These are phyloP conservation scores for Tolypocladium pustulatum DNA, from an alignment of 2,329 filamentous ascomycete species.

Conservation along the genomic window DNA sequence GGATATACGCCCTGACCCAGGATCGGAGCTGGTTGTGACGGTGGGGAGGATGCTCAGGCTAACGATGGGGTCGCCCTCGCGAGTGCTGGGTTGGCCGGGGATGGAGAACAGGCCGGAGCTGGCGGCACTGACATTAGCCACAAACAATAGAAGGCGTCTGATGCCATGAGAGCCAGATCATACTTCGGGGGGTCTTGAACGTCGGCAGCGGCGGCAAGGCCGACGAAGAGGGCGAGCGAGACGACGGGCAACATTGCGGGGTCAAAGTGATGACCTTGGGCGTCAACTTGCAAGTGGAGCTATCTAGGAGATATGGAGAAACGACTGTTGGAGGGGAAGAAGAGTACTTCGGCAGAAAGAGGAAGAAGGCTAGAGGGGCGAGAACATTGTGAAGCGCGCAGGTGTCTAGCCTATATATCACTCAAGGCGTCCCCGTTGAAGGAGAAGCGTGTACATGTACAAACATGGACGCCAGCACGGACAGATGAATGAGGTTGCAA, in stretches of 20 bases:
- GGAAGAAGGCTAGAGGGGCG: neutral
- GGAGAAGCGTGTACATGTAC: neutral
- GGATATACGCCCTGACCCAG: neutral
- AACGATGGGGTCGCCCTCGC: neutral
- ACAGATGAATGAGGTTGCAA: neutral
- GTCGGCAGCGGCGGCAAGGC: constrained; percentile 2
- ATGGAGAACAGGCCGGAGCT: constrained; percentile 4
- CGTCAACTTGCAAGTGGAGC: neutral
- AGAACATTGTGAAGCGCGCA: neutral
- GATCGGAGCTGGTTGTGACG: neutral
- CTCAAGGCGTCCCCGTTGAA: neutral
- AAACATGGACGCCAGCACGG: neutral
- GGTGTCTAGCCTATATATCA: neutral
- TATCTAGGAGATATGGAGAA: neutral
- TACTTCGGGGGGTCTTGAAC: constrained; percentile 1
- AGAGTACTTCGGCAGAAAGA: neutral
- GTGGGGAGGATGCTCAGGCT: neutral
- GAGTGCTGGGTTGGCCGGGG: constrained; percentile 1
- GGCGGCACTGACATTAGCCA: neutral
- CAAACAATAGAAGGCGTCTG: neutral
- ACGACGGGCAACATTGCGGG: constrained; percentile 3
- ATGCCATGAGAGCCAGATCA: neutral
- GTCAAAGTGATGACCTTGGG: neutral
- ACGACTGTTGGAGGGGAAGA: neutral
- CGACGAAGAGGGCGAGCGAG: constrained; percentile 4